These are phyloP conservation scores for Paramecium pentaurelia DNA, from an alignment of 73 alveolate genomes.

Conservation along the genomic window DNA sequence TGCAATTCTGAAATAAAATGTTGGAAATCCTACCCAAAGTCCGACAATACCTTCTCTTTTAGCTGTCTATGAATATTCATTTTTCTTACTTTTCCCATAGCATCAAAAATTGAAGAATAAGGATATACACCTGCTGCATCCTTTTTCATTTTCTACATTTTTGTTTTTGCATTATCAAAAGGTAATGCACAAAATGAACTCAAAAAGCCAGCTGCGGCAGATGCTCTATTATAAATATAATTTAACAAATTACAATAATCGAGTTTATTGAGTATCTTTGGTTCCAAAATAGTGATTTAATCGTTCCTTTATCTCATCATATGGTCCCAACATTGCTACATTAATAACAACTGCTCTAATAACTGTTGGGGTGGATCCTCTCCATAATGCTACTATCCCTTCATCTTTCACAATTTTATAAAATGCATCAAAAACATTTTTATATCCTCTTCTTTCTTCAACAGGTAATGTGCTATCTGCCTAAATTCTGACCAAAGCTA, in stretches of 20 bases:
- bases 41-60: constrained; percentile 75
- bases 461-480: constrained; percentile 78
- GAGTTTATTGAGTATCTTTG: constrained; percentile 49
- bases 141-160: constrained; percentile 81
- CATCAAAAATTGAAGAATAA: constrained; percentile 73
- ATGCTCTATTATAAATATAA: constrained; percentile 60
- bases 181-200: constrained; percentile 91
- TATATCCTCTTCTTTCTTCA: constrained; percentile 87
- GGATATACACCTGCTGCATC: constrained; percentile 75
- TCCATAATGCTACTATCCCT: constrained; percentile 79
- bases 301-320: constrained; percentile 81
- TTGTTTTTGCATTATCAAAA: constrained; percentile 92
- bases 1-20: constrained; percentile 92
- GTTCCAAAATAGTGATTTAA: constrained; percentile 67
- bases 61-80: not conserved
- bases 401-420: constrained; percentile 81
- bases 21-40: constrained; percentile 93
- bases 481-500: constrained; percentile 92
- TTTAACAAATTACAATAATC: constrained; percentile 44
- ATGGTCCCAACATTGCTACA: constrained; percentile 82
- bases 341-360: constrained; percentile 91
- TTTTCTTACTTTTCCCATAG: constrained; percentile 64
- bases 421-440: constrained; percentile 84
- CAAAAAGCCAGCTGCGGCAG: constrained; percentile 81
- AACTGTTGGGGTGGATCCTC: constrained; percentile 88